Percentiles rank a stretch among this genome's conserved stretches.
Conservation (phyloP, 805 yeast species). For the Torulaspora quercuum region DNA sequence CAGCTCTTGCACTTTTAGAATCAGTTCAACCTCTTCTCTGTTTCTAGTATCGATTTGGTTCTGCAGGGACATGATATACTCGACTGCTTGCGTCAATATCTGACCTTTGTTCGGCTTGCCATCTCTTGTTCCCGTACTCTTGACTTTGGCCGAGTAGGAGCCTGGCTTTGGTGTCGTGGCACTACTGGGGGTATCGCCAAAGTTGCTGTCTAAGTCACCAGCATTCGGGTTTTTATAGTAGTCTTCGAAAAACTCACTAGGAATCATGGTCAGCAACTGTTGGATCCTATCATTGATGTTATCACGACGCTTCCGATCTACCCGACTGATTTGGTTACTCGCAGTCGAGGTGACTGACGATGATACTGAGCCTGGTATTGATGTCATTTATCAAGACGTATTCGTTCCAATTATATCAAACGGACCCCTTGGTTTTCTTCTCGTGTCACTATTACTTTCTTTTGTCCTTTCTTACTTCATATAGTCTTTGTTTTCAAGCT, state of each 20-base stretch:
- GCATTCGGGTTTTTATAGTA: constrained; percentile 20
- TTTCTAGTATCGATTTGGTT: constrained; percentile 73
- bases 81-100: constrained; percentile 70
- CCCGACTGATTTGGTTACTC: constrained; percentile 25
- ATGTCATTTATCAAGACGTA: constrained; percentile 6
- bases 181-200: constrained; percentile 14
- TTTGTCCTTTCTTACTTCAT: too few relatives aligned
- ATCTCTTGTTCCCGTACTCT: constrained; percentile 68
- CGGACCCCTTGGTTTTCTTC: too few relatives aligned
- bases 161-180: constrained; percentile 14
- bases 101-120: constrained; percentile 87
- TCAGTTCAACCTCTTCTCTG: constrained; percentile 71
- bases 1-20: constrained; percentile 54
- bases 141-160: constrained; percentile 25
- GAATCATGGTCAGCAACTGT: constrained; percentile 46
- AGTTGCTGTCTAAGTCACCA: constrained; percentile 13
- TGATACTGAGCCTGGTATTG: constrained; percentile 18
- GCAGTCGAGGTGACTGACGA: constrained; percentile 24
- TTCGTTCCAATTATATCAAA: neutral
- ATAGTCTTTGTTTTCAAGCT: too few relatives aligned
- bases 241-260: constrained; percentile 45
- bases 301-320: constrained; percentile 50
- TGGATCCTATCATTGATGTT: constrained; percentile 57
- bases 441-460: too few relatives aligned
- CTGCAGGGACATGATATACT: constrained; percentile 64